A percentile compares a stretch with the other conserved stretches of the same genome.
Evolutionary conservation across 139 green algal genomes (phyloP).

Genomic region (Chlorokybus atmophyticus): DNA sequence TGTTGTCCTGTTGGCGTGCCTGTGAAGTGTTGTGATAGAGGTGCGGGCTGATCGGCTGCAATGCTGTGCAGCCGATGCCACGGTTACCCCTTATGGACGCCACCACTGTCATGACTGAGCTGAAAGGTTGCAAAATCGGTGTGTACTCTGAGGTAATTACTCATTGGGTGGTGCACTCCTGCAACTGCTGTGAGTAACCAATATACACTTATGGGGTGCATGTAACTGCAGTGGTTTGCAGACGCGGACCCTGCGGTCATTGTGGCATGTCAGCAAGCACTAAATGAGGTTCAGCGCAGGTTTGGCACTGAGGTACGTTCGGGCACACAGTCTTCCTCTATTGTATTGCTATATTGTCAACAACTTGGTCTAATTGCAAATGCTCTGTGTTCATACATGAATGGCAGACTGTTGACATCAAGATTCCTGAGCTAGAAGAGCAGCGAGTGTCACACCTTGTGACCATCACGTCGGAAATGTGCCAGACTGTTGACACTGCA

Average conservation of each 20-base stretch:
- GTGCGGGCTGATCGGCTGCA: not conserved
- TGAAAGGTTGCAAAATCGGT: not conserved
- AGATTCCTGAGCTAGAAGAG: constrained; percentile 52
- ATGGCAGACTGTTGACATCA: constrained; percentile 31
- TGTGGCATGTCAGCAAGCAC: constrained; percentile 9
- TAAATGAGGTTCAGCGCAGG: not conserved
- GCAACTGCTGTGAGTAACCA: too few species aligned
- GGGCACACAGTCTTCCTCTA: too few species aligned
- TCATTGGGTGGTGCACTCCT: too few species aligned
- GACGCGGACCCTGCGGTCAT: constrained; percentile 44
- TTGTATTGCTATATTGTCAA: too few species aligned
- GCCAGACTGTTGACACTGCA: not conserved
- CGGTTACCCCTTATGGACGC: not conserved
- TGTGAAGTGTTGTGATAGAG: not conserved
- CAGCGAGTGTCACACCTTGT: constrained; percentile 43
- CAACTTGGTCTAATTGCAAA: too few species aligned
- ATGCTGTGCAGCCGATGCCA: not conserved
- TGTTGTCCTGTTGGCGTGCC: not conserved
- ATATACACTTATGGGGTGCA: too few species aligned
- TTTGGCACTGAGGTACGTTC: not conserved
- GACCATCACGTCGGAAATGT: constrained; percentile 40
- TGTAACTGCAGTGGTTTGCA: constrained; percentile 39
- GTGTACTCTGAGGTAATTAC: not conserved
- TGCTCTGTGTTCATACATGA: too few species aligned
- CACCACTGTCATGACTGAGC: not conserved